phyloP scores from a whole-genome alignment of 345 rosid genomes.

The Citrus mangshanensis region DNA sequence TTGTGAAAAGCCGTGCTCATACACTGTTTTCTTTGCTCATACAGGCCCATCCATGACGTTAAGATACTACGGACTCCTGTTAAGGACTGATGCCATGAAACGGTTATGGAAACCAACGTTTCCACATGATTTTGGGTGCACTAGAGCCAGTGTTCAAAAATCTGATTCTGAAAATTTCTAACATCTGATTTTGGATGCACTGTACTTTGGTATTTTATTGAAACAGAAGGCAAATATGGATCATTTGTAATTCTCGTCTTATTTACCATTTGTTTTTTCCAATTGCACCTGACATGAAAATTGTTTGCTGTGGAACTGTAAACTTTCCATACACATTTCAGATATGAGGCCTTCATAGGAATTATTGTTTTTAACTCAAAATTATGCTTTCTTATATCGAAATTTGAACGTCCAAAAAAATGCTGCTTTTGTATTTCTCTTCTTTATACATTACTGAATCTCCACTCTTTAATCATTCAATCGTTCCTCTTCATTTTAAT shows the following conservation, averaged over 20 bases:
- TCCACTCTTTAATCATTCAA: too few relatives aligned
- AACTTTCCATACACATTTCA: neutral
- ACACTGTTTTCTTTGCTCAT: neutral
- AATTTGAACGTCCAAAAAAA: too few relatives aligned
- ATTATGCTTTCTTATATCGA: too few relatives aligned
- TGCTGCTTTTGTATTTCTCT: too few relatives aligned
- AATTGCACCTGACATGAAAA: too few relatives aligned
- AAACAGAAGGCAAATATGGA: neutral
- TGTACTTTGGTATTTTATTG: neutral
- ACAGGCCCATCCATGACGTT: slow-evolving; percentile 96
- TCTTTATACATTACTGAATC: too few relatives aligned
- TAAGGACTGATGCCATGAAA: slow-evolving; percentile 39
- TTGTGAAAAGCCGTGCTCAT: neutral
- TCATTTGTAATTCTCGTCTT: neutral
- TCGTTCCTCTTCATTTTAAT: too few relatives aligned
- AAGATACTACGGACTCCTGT: slow-evolving; percentile 82
- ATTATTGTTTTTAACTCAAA: too few relatives aligned
- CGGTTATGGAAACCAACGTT: neutral
- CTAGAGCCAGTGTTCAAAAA: too few relatives aligned
- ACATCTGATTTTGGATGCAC: neutral
- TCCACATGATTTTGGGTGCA: too few relatives aligned
- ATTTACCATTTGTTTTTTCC: neutral
- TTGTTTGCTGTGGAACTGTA: neutral
- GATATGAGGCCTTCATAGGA: neutral
- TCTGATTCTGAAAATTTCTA: neutral